Evolutionary conservation across 1,284 basidiomycete species (phyloP).

Genomic region (Cerioporus squamosus): DNA sequence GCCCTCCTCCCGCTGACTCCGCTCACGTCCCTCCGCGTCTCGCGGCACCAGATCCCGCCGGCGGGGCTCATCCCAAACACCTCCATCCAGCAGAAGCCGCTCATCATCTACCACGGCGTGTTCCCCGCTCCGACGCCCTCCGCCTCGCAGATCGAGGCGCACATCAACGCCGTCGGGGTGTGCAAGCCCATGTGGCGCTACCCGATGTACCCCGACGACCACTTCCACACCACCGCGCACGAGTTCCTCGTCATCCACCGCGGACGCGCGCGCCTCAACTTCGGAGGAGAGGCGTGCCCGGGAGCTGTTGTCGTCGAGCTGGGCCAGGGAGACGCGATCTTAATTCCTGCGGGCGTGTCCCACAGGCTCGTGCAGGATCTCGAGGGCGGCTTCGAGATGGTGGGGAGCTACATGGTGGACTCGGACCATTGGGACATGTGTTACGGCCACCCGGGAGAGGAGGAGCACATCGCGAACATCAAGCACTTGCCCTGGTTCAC

Average conservation of each 20-base stretch:
- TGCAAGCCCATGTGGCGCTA: conserved; percentile 45
- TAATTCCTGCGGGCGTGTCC: conserved; percentile 46
- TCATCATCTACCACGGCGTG: conserved; percentile 32
- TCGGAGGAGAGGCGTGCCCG: conserved; percentile 44
- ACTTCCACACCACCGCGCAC: conserved; percentile 48
- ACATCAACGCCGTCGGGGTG: conserved; percentile 39
- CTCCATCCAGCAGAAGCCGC: conserved; percentile 29
- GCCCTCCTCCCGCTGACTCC: conserved; percentile 25
- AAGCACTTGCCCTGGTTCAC: conserved; percentile 40
- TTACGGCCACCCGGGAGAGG: conserved; percentile 33
- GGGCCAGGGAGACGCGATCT: conserved; percentile 43
- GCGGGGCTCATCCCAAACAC: conserved; percentile 34
- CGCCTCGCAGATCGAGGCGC: conserved; percentile 32
- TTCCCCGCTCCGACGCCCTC: conserved; percentile 26
- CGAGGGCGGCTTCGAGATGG: conserved; percentile 42
- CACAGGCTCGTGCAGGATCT: conserved; percentile 40
- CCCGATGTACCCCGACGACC: conserved; percentile 45
- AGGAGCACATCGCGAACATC: conserved; percentile 35
- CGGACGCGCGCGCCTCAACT: conserved; percentile 41
- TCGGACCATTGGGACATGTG: conserved; percentile 45
- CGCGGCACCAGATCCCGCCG: conserved; percentile 30
- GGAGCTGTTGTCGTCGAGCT: conserved; percentile 36
- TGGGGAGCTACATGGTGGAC: conserved; percentile 44
- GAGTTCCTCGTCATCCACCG: conserved; percentile 41
- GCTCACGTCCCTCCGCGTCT: conserved; percentile 27